phyloP scores from a whole-genome alignment of 164 flowering plant species.

The Cinnamomum chago region DNA sequence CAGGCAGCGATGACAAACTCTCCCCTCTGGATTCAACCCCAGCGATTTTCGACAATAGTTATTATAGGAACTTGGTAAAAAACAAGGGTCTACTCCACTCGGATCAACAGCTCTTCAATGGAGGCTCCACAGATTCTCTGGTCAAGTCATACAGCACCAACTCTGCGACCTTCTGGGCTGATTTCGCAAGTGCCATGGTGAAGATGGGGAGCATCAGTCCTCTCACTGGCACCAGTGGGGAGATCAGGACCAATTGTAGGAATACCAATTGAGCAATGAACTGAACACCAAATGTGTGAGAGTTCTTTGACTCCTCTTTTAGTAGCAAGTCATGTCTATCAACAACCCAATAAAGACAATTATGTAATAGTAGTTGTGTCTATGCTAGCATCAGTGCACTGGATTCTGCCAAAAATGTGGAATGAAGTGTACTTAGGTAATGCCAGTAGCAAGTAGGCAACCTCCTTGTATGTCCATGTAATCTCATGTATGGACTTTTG shows the following conservation, averaged over 20 bases:
- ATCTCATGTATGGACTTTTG: neutral
- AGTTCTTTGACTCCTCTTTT: neutral
- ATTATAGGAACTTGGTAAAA: slow-evolving; percentile 11
- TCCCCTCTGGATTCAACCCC: slow-evolving; percentile 10
- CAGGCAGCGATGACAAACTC: slow-evolving; percentile 13
- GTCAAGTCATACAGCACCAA: slow-evolving; percentile 4
- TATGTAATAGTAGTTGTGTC: neutral
- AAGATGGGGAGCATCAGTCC: slow-evolving; percentile 13
- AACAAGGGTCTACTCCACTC: slow-evolving; percentile 14
- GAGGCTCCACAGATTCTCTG: slow-evolving; percentile 15
- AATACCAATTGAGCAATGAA: neutral
- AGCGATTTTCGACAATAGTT: slow-evolving; percentile 2
- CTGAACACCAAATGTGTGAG: neutral
- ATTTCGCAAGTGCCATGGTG: slow-evolving; percentile 12
- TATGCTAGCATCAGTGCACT: neutral
- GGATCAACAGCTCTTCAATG: slow-evolving; percentile 14
- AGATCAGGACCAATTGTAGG: slow-evolving; percentile 12
- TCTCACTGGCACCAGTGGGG: slow-evolving; percentile 11
- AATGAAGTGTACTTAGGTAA: neutral
- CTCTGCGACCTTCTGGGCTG: slow-evolving; percentile 1
- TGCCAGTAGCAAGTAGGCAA: neutral
- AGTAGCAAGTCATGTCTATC: neutral
- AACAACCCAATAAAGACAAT: neutral
- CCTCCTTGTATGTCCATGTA: neutral
- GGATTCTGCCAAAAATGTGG: neutral